phyloP scores from a whole-genome alignment of 208 protist genomes.

The Lotmaria passim region DNA sequence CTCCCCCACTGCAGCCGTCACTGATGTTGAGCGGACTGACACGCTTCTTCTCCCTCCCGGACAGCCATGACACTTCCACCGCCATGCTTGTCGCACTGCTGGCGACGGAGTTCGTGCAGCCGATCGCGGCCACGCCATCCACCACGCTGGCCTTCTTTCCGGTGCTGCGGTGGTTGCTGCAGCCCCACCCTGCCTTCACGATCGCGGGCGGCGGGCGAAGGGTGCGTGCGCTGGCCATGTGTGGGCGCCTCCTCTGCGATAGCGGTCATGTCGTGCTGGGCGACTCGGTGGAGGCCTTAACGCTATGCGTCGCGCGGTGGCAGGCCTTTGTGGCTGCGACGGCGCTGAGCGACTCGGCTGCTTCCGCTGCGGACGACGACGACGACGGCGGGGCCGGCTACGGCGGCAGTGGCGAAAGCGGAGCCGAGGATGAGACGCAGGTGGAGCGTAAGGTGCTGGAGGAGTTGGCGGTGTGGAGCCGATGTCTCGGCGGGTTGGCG shows the following conservation, averaged over 20 bases:
- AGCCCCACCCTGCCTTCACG: conserved; percentile 33
- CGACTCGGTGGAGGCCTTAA: conserved; percentile 32
- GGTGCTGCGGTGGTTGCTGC: conserved; percentile 35
- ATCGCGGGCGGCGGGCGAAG: conserved; percentile 23
- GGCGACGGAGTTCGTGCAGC: conserved; percentile 1
- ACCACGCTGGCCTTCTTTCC: conserved; percentile 13
- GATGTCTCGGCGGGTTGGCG: conserved; percentile 18
- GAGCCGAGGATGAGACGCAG: conserved; percentile 15
- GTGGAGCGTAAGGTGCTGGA: conserved; percentile 28
- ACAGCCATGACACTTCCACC: conserved; percentile 19
- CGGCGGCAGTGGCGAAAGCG: neutral
- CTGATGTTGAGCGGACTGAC: conserved; percentile 20
- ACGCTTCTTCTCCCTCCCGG: conserved; percentile 27
- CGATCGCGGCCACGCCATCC: conserved; percentile 7
- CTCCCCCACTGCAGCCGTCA: conserved; percentile 25
- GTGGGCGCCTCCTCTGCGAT: conserved; percentile 35
- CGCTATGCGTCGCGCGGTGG: conserved; percentile 35
- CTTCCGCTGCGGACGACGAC: neutral
- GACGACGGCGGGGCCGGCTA: neutral
- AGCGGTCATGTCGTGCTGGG: conserved; percentile 13
- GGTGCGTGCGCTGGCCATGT: conserved; percentile 38
- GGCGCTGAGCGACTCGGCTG: conserved; percentile 16
- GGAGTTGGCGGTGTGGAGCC: conserved; percentile 47
- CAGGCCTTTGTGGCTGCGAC: conserved; percentile 26
- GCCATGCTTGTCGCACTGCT: conserved; percentile 7